A percentile compares a stretch with the other conserved stretches of the same genome.
These are phyloP conservation scores for Paracorniculantispora psalliotae DNA, from an alignment of 2,329 filamentous ascomycete species.

Conservation along the genomic window DNA sequence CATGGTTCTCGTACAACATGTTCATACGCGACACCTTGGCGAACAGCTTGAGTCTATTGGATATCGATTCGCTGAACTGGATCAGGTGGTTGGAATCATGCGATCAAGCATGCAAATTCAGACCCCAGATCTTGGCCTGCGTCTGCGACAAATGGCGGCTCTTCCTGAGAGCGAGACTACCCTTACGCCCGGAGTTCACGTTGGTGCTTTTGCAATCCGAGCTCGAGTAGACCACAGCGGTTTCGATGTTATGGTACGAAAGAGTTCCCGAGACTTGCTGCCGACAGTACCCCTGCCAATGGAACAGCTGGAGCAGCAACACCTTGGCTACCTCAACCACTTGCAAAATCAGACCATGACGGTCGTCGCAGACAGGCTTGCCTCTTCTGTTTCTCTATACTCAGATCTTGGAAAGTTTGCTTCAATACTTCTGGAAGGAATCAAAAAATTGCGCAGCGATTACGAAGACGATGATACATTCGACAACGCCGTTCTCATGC, in stretches of 20 bases:
- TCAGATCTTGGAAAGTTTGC: slow-evolving; percentile 33
- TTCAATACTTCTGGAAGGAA: slow-evolving; percentile 37
- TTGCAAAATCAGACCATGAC: slow-evolving; percentile 41
- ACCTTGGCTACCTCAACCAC: slow-evolving; percentile 49
- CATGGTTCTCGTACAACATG: slow-evolving; percentile 69
- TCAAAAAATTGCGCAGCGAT: slow-evolving; percentile 33
- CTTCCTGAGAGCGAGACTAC: slow-evolving; percentile 46
- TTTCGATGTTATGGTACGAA: slow-evolving; percentile 60
- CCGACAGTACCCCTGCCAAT: slow-evolving; percentile 54
- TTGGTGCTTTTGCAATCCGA: slow-evolving; percentile 54
- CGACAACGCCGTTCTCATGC: slow-evolving; percentile 40
- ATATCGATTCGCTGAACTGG: slow-evolving; percentile 69
- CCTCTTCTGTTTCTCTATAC: background rate
- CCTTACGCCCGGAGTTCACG: slow-evolving; percentile 48
- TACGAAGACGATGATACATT: slow-evolving; percentile 42
- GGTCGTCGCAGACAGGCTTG: slow-evolving; percentile 19
- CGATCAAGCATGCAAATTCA: slow-evolving; percentile 71
- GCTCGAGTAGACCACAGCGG: slow-evolving; percentile 47
- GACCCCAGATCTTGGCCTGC: slow-evolving; percentile 52
- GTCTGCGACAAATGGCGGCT: slow-evolving; percentile 59
- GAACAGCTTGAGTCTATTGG: slow-evolving; percentile 64
- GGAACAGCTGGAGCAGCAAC: slow-evolving; percentile 48
- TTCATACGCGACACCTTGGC: slow-evolving; percentile 53
- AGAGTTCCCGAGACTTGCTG: slow-evolving; percentile 52
- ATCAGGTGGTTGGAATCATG: slow-evolving; percentile 64